Percentiles rank a stretch among this genome's conserved stretches.
Evolutionary conservation across 352 stramenopile genomes (phyloP).

Genomic region (Globisporangium sylvaticum): DNA sequence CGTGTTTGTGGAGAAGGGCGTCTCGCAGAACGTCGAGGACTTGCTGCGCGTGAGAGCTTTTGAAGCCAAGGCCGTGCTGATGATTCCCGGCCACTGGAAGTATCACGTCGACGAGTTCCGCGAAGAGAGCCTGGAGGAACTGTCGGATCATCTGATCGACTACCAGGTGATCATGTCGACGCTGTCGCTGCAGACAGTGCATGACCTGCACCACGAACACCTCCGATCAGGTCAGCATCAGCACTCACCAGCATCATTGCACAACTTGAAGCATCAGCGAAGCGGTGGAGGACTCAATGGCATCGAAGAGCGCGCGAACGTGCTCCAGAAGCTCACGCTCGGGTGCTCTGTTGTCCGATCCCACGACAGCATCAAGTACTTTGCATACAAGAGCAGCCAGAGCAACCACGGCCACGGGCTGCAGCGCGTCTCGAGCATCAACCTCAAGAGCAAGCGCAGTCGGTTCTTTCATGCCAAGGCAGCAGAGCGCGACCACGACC

Average conservation of each 20-base stretch:
- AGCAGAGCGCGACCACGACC: background rate
- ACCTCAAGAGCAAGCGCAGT: background rate
- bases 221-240: slow-evolving; percentile 8
- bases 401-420: slow-evolving; percentile 20
- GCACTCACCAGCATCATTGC: background rate
- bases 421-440: slow-evolving; percentile 8
- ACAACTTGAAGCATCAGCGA: background rate
- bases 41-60: slow-evolving; percentile 43
- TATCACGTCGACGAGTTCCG: slow-evolving; percentile 35
- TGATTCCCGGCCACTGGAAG: slow-evolving; percentile 47
- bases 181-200: slow-evolving; percentile 37
- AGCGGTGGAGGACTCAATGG: background rate
- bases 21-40: slow-evolving; percentile 49
- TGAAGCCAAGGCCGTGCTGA: slow-evolving; percentile 37
- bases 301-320: background rate
- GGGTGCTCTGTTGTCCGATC: slow-evolving; percentile 46
- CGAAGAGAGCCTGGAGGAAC: slow-evolving; percentile 29
- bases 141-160: slow-evolving; percentile 45
- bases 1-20: slow-evolving; percentile 41
- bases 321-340: slow-evolving; percentile 14
- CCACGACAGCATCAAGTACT: slow-evolving; percentile 53
- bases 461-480: slow-evolving; percentile 2
- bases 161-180: slow-evolving; percentile 72
- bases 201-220: slow-evolving; percentile 36
- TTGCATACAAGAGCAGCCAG: slow-evolving; percentile 44